Conservation (phyloP, 202 grass and related monocot species). For the Digitaria exilis region DNA sequence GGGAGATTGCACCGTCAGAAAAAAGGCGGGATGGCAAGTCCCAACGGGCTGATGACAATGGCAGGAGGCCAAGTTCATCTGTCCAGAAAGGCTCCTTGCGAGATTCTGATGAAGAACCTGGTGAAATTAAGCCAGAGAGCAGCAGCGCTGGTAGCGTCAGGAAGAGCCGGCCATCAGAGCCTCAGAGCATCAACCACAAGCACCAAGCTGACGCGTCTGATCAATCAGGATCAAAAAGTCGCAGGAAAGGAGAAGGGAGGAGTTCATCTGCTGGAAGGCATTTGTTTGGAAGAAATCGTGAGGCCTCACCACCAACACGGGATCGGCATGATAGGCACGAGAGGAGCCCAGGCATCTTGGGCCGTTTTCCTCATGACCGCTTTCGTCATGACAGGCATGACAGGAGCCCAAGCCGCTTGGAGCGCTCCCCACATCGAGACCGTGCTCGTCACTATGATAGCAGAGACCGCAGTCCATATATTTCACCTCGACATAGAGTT, state of each 20-base stretch:
- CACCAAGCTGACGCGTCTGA: conserved; percentile 48
- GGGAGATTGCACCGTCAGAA: conserved; percentile 52
- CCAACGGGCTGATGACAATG: conserved; percentile 22
- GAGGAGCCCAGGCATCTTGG: conserved; percentile 54
- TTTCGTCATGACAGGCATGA: conserved; percentile 51
- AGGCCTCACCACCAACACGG: conserved; percentile 48
- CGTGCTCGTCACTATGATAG: conserved; percentile 44
- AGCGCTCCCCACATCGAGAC: conserved; percentile 50
- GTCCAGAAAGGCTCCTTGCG: conserved; percentile 46
- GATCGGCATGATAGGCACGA: conserved; percentile 57
- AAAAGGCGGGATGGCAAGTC: conserved; percentile 43
- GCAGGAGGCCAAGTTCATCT: conserved; percentile 58
- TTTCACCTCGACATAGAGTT: conserved; percentile 65
- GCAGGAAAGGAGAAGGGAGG: conserved; percentile 61
- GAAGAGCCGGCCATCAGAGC: conserved; percentile 52
- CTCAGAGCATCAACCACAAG: conserved; percentile 56
- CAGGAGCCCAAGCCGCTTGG: conserved; percentile 48
- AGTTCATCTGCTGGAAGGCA: conserved; percentile 45
- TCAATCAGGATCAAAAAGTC: conserved; percentile 56
- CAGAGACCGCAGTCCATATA: conserved; percentile 60
- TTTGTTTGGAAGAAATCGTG: conserved; percentile 58
- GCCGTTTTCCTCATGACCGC: conserved; percentile 55
- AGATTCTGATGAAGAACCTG: conserved; percentile 72
- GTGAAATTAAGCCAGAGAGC: conserved; percentile 79
- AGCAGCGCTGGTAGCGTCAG: conserved; percentile 51